phyloP scores from a whole-genome alignment of 108 stramenopile genomes.

The Phaeodactylum tricornutum region DNA sequence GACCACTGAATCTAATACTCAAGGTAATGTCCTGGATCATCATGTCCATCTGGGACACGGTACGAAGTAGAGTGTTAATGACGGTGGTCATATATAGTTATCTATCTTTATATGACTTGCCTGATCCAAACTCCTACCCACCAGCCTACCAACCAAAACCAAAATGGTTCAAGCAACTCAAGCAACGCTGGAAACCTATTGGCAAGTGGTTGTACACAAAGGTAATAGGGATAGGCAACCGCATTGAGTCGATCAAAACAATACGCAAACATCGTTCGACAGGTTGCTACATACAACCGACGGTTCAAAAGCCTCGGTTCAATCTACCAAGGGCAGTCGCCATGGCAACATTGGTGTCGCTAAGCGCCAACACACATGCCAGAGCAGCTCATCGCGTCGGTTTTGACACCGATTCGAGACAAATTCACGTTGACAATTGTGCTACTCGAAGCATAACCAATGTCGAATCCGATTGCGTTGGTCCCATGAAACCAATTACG shows the following conservation, averaged over 20 bases:
- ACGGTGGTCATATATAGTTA: no score
- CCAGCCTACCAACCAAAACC: no score
- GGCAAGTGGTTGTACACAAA: neutral
- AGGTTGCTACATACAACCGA: neutral
- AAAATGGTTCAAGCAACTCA: neutral
- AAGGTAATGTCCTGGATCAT: no score
- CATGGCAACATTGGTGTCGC: neutral
- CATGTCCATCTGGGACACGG: no score
- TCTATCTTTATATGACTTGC: no score
- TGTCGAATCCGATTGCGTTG: constrained; percentile 3
- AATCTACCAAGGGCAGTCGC: neutral
- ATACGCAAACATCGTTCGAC: neutral
- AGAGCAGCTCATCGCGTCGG: neutral
- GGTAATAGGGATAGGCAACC: neutral
- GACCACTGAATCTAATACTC: no score
- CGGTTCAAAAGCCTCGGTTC: no score
- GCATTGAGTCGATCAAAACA: neutral
- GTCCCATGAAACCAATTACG: neutral
- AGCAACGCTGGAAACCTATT: neutral
- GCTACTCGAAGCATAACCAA: constrained; percentile 6
- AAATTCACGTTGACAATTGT: constrained; percentile 13
- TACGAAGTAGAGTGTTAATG: no score
- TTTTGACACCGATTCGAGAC: constrained; percentile 19
- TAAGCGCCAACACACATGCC: no score
- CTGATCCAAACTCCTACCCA: no score